Evolutionary conservation across 495 filamentous ascomycete genomes (phyloP).

Genomic region (Neurospora cerealis): DNA sequence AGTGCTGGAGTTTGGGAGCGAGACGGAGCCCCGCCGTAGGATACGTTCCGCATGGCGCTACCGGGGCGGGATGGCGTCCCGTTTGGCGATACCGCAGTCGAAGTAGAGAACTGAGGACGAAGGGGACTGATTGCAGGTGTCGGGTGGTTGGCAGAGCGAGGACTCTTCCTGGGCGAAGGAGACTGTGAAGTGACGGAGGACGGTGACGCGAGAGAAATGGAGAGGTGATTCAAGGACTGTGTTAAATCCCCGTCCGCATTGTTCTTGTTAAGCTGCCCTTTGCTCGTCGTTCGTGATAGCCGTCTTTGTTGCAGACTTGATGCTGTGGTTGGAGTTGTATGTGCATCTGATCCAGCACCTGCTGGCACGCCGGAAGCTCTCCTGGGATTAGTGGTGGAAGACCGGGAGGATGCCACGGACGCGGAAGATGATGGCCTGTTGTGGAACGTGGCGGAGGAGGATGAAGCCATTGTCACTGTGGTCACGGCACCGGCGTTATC

Average conservation of each 20-base stretch:
- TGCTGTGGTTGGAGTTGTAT: background rate
- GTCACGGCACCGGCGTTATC: background rate
- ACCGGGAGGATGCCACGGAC: background rate
- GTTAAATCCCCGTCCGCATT: slow-evolving; percentile 23
- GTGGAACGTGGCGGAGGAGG: background rate
- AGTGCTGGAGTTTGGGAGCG: slow-evolving; percentile 40
- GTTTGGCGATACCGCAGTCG: slow-evolving; percentile 15
- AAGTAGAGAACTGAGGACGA: background rate
- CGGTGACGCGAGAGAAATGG: slow-evolving; percentile 23
- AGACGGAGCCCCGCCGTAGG: slow-evolving; percentile 33
- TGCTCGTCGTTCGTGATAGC: background rate
- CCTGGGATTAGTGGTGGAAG: background rate
- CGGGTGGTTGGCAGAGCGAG: slow-evolving; percentile 10
- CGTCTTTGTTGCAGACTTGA: slow-evolving; percentile 7
- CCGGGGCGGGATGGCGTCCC: slow-evolving; percentile 25
- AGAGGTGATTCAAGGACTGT: slow-evolving; percentile 31
- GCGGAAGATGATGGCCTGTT: background rate
- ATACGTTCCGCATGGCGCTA: slow-evolving; percentile 37
- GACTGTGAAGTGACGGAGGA: slow-evolving; percentile 14
- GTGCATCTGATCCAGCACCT: background rate
- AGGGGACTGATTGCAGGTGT: slow-evolving; percentile 10
- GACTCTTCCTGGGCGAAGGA: slow-evolving; percentile 10
- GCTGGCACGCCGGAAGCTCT: background rate
- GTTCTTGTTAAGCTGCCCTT: background rate
- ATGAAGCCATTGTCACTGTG: background rate